Conservation (phyloP, 2,329 filamentous ascomycete species). For the Diaporthe australafricana region DNA sequence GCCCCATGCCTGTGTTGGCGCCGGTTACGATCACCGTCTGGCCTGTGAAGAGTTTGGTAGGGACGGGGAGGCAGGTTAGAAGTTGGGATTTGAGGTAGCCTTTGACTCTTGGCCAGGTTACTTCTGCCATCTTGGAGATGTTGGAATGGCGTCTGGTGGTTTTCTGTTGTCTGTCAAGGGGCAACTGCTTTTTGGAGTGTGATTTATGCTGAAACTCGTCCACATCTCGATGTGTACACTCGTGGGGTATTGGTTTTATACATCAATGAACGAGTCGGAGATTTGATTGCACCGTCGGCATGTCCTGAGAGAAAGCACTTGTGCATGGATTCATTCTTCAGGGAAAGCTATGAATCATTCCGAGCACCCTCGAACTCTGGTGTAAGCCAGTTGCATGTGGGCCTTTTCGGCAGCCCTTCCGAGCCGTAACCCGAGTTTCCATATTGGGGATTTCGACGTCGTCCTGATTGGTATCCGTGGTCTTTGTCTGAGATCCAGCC, state of each 20-base stretch:
- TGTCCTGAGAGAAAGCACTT: not conserved
- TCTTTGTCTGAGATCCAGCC: not conserved
- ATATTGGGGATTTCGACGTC: not conserved
- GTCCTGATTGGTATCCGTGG: not conserved
- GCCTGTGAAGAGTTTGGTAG: slow-evolving; percentile 32
- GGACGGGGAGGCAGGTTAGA: not conserved
- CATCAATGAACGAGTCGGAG: not conserved
- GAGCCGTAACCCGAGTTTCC: not conserved
- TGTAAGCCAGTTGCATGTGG: slow-evolving; percentile 15
- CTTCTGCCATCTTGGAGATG: not conserved
- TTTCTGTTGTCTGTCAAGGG: not conserved
- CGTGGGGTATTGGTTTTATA: not conserved
- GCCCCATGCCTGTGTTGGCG: slow-evolving; percentile 53
- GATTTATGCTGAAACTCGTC: too few species aligned
- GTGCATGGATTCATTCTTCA: not conserved
- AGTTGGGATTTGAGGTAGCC: slow-evolving; percentile 15
- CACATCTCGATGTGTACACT: not conserved
- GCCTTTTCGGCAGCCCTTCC: not conserved
- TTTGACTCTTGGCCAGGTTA: not conserved
- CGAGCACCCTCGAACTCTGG: not conserved
- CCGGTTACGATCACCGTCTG: slow-evolving; percentile 53
- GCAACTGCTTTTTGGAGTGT: not conserved
- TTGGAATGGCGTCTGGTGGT: not conserved
- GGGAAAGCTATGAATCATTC: not conserved
- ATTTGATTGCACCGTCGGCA: not conserved